Conservation (phyloP, 2,329 filamentous ascomycete genomes). For the Verticillium tricorpus region DNA sequence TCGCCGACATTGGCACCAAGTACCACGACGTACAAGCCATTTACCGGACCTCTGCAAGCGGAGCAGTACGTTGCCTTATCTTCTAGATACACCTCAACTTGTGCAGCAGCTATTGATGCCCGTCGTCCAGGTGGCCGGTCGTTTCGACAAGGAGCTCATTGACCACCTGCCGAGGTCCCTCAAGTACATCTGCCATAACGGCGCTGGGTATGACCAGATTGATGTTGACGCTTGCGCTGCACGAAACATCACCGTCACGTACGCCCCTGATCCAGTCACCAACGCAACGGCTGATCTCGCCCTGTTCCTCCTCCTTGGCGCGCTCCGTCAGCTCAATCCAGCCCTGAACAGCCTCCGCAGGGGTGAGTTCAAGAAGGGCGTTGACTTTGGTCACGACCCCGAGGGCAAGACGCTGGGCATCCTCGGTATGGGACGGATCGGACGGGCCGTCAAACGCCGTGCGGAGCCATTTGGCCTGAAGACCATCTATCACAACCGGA, state of each 20-base stretch:
- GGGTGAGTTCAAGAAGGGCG: conserved; percentile 17
- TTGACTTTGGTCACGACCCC: conserved; percentile 30
- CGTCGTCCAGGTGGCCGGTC: conserved; percentile 8
- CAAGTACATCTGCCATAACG: conserved; percentile 30
- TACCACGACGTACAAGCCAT: conserved; percentile 14
- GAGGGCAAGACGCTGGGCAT: conserved; percentile 27
- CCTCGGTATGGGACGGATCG: conserved; percentile 33
- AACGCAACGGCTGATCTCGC: conserved; percentile 33
- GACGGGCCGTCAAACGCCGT: conserved; percentile 30
- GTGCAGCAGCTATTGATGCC: too few species aligned
- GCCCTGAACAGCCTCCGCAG: conserved; percentile 16
- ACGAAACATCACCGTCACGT: conserved; percentile 17
- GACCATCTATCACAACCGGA: conserved; percentile 48
- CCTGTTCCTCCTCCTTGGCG: conserved; percentile 22
- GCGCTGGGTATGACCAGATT: conserved; percentile 24
- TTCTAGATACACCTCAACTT: too few species aligned
- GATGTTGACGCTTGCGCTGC: conserved; percentile 18
- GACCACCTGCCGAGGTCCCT: conserved; percentile 36
- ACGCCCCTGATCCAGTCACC: conserved; percentile 29
- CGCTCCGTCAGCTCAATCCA: conserved; percentile 24
- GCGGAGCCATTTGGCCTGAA: conserved; percentile 45
- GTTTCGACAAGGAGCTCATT: conserved; percentile 42
- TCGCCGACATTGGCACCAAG: conserved; percentile 12
- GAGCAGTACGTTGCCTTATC: conserved; percentile 6
- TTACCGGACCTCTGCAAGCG: conserved; percentile 19